These are phyloP conservation scores for Chaetomiaceae sp. DNA, from an alignment of 2,329 filamentous ascomycete species.

Conservation along the genomic window DNA sequence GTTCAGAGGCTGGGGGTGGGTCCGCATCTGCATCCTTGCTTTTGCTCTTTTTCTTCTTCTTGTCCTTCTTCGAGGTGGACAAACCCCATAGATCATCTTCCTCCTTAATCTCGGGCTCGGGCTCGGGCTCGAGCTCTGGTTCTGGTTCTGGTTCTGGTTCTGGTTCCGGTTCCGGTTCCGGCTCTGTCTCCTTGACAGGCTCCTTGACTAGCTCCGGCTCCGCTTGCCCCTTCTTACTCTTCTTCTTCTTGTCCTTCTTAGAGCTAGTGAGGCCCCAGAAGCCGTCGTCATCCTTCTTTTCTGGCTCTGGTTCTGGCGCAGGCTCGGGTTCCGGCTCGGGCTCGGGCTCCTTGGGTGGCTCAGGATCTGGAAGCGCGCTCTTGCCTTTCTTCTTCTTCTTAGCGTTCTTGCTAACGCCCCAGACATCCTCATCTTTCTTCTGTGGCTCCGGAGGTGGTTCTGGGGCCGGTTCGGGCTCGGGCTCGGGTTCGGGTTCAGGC, in stretches of 20 bases:
- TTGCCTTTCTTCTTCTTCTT: constrained; percentile 26
- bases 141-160: constrained; percentile 34
- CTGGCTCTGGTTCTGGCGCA: constrained; percentile 28
- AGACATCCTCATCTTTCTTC: constrained; percentile 22
- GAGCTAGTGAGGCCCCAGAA: constrained; percentile 30
- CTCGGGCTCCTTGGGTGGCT: constrained; percentile 23
- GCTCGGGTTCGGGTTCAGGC: constrained; percentile 27
- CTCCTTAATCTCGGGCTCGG: constrained; percentile 25
- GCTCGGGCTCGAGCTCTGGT: constrained; percentile 31
- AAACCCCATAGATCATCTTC: constrained; percentile 27
- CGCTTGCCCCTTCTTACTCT: constrained; percentile 14
- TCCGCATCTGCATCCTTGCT: constrained; percentile 23
- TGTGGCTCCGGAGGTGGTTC: constrained; percentile 34
- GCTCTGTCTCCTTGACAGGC: constrained; percentile 27
- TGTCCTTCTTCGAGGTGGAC: constrained; percentile 31
- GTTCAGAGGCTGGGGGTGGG: constrained; percentile 30
- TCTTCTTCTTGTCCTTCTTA: constrained; percentile 38
- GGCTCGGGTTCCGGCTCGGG: constrained; percentile 29
- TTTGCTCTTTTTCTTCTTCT: constrained; percentile 35
- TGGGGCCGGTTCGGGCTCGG: constrained; percentile 27
- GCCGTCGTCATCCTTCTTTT: constrained; percentile 18
- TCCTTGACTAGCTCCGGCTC: constrained; percentile 20
- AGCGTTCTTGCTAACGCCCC: constrained; percentile 27
- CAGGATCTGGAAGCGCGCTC: constrained; percentile 30
- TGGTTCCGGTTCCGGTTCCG: constrained; percentile 27